A percentile compares a stretch with the other conserved stretches of the same genome.
These are phyloP conservation scores for Pichia exigua DNA, from an alignment of 805 yeast species.

Conservation along the genomic window DNA sequence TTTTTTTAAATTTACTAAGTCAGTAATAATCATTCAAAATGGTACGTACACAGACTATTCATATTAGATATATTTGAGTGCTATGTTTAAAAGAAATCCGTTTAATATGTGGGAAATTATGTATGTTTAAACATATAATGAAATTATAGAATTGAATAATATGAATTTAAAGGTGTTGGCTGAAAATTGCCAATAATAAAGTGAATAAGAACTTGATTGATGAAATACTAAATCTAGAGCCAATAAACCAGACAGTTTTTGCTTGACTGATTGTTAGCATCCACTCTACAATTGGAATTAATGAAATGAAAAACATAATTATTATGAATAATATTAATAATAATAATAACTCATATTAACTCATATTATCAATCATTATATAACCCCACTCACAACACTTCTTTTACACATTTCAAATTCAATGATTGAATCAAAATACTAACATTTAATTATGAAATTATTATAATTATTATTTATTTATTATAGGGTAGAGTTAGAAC, in stretches of 20 bases:
- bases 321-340: too few relatives aligned
- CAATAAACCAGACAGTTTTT: too few relatives aligned
- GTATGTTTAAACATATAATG: background rate
- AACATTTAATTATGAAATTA: conserved; percentile 1
- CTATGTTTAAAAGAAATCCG: background rate
- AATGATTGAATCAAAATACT: conserved; percentile 4
- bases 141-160: background rate
- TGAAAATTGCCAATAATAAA: too few relatives aligned
- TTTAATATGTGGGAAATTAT: background rate
- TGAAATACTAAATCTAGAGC: too few relatives aligned
- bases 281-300: background rate
- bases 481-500: conserved; percentile 99
- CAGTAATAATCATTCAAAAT: background rate
- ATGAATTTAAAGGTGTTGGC: background rate
- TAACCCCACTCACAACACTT: too few relatives aligned
- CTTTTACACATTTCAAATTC: too few relatives aligned
- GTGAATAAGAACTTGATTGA: background rate
- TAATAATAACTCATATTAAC: too few relatives aligned
- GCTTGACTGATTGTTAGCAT: too few relatives aligned
- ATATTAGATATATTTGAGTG: background rate
- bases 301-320: background rate
- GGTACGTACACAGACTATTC: background rate
- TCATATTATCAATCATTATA: too few relatives aligned
- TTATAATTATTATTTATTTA: conserved; percentile 1
- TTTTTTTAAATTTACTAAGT: background rate